Base-by-base conservation (phyloP, 441 rosid genomes). In the Arabidopsis hybrid region DNA sequence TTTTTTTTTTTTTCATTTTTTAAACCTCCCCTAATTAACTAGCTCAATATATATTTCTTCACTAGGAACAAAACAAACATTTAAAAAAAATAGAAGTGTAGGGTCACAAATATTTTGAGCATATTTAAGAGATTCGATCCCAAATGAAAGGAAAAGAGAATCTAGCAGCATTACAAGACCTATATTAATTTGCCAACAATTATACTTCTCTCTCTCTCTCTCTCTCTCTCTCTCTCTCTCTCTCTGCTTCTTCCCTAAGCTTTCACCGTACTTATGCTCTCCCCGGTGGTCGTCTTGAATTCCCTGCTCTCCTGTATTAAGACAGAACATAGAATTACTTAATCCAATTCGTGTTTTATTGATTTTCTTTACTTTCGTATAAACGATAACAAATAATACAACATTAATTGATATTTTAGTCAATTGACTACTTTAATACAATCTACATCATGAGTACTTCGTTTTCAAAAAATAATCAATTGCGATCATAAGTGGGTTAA, bases 271-370 rank as follows among this genome's bases (percentile, higher is more conserved):
- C 62, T 46, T 73, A 72, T 66, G 71, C 63, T 65, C 67, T 76
- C 17, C 81, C 78, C n/a, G 81, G 75, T 62, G 81, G 67, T 45
- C 78, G 58, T 62, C 78, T 46, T 67, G 81, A 78, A 7, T 73
- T 73, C 18, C 81, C 38, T 46, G 78, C 67, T 73, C 78, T 78
- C 75, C 81, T 78, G 62, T 49, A 18, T 46, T 52, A 21, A 52
- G 46, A 69, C 31, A 68, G 0, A 52, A 52, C 46, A 60, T 45
- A 60, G 0, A 29, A 8, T 46, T 11, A 34, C 10, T 52, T 62
- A 21, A 55, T 45, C 40, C 12, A 2, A 32, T 46, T 16, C 49
- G 57, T 43, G 8, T 38, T 65, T 7, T 34, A 12, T 16, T 31
- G 49, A 12, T 17, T 46, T 64, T 5, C 8, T 26, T 32, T 49